These are phyloP conservation scores for Rhizomucor pusillus DNA, from an alignment of 371 early-diverging fungal genomes.

Conservation along the genomic window DNA sequence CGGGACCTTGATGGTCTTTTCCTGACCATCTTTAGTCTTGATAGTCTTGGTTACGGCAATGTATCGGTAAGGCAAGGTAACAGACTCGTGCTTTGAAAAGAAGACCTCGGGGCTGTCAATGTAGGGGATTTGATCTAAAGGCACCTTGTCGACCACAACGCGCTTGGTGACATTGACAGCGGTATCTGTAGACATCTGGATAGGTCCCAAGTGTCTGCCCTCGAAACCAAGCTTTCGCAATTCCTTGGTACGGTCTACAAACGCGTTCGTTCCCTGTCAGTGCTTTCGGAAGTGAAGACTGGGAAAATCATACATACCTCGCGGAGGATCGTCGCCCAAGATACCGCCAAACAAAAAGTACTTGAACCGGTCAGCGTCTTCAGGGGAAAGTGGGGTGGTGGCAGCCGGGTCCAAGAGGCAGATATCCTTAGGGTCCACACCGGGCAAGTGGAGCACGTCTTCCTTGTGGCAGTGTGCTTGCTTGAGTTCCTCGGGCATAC, in stretches of 20 bases:
- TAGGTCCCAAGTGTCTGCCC: constrained; percentile 73
- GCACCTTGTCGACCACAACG: constrained; percentile 58
- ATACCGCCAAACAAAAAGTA: constrained; percentile 85
- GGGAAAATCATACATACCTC: constrained; percentile 39
- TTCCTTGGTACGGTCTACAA: constrained; percentile 72
- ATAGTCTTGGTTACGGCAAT: constrained; percentile 49
- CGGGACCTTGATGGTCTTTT: constrained; percentile 57
- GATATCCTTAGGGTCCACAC: constrained; percentile 57
- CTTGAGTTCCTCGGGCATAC: constrained; percentile 52
- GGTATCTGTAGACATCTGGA: constrained; percentile 79
- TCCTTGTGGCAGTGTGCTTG: constrained; percentile 57
- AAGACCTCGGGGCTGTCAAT: constrained; percentile 76
- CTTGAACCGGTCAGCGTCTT: constrained; percentile 67
- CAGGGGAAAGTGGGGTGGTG: constrained; percentile 56
- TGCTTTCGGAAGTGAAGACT: no score
- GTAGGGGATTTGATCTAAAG: constrained; percentile 63
- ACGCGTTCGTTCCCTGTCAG: background rate
- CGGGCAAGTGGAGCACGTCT: constrained; percentile 59
- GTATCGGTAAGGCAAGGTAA: constrained; percentile 75
- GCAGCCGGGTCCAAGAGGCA: constrained; percentile 76
- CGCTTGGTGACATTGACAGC: constrained; percentile 63
- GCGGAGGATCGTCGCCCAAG: constrained; percentile 68
- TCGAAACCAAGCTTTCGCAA: constrained; percentile 72
- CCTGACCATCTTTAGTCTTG: constrained; percentile 45
- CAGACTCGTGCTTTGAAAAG: constrained; percentile 67